Percentiles rank a stretch among this genome's conserved stretches.
phyloP scores from a whole-genome alignment of 495 filamentous ascomycete genomes.

The Xylaria curta region DNA sequence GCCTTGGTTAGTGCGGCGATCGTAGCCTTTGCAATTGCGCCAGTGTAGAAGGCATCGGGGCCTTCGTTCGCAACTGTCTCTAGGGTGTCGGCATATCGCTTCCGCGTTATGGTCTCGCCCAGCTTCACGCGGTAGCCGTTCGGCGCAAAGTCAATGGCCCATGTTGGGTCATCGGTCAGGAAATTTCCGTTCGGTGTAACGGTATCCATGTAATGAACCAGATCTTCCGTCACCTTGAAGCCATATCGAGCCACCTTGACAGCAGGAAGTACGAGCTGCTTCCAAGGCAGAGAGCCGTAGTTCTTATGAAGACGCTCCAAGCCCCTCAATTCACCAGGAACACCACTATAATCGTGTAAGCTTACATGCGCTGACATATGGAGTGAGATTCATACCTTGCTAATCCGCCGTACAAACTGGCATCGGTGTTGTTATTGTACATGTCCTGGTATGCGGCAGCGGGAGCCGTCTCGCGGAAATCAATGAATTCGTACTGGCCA shows the following conservation, averaged over 20 bases:
- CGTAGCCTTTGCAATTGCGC: constrained; percentile 70
- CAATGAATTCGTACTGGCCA: constrained; percentile 72
- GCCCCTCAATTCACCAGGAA: constrained; percentile 80
- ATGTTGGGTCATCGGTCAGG: constrained; percentile 68
- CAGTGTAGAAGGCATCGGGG: constrained; percentile 74
- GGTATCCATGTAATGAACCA: constrained; percentile 66
- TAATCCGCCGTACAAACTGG: constrained; percentile 62
- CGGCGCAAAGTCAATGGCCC: constrained; percentile 83
- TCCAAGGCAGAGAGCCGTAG: constrained; percentile 75
- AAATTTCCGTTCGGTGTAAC: constrained; percentile 80
- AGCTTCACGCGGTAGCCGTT: constrained; percentile 64
- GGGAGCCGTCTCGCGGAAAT: constrained; percentile 83
- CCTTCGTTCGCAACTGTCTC: constrained; percentile 71
- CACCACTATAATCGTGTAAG: constrained; percentile 57
- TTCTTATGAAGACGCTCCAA: constrained; percentile 72
- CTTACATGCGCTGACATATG: background rate
- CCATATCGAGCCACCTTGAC: constrained; percentile 73
- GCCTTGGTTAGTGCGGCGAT: constrained; percentile 64
- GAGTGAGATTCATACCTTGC: constrained; percentile 53
- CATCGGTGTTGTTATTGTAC: constrained; percentile 64
- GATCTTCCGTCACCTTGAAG: constrained; percentile 66
- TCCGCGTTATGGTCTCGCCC: constrained; percentile 74
- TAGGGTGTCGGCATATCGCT: constrained; percentile 75
- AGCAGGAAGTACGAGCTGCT: constrained; percentile 67
- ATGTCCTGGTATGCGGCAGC: constrained; percentile 77